phyloP scores from a whole-genome alignment of 495 filamentous ascomycete genomes.

The Aspergillus sclerotiicarbonarius region DNA sequence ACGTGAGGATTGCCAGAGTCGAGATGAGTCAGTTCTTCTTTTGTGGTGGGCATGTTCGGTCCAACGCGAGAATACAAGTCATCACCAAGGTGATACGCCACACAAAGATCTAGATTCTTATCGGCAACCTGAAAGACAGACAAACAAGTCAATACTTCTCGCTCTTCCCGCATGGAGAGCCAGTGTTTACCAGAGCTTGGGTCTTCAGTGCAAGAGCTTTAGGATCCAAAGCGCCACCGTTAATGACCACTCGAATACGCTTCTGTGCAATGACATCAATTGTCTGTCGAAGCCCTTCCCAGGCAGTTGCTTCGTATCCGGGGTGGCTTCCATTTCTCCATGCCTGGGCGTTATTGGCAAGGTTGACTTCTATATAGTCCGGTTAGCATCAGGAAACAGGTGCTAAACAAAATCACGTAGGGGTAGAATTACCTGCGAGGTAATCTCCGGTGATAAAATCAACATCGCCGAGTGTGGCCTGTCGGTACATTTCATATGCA shows the following conservation, averaged over 20 bases:
- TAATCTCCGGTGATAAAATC: slow-evolving; percentile 59
- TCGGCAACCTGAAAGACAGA: slow-evolving; percentile 19
- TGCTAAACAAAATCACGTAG: neutral
- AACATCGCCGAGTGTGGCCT: slow-evolving; percentile 45
- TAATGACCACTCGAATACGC: slow-evolving; percentile 44
- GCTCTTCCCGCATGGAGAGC: too few species aligned
- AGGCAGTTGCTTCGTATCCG: slow-evolving; percentile 43
- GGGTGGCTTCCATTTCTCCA: slow-evolving; percentile 34
- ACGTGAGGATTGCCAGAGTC: slow-evolving; percentile 29
- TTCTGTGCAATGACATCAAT: slow-evolving; percentile 43
- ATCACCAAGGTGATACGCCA: slow-evolving; percentile 51
- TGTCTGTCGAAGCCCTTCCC: slow-evolving; percentile 43
- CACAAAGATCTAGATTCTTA: slow-evolving; percentile 31
- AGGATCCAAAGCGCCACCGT: slow-evolving; percentile 45
- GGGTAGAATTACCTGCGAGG: slow-evolving; percentile 38
- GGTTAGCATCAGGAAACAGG: neutral
- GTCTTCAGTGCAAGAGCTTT: slow-evolving; percentile 40
- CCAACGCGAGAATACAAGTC: slow-evolving; percentile 31
- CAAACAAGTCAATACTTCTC: neutral
- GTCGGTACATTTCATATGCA: slow-evolving; percentile 42
- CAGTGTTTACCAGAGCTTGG: slow-evolving; percentile 30
- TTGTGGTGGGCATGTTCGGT: slow-evolving; percentile 26
- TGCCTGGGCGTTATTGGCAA: slow-evolving; percentile 45
- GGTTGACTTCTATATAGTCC: slow-evolving; percentile 38
- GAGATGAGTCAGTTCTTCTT: slow-evolving; percentile 34